These are phyloP conservation scores for Apiospora arundinis DNA, from an alignment of 2,329 filamentous ascomycete genomes.

Conservation along the genomic window DNA sequence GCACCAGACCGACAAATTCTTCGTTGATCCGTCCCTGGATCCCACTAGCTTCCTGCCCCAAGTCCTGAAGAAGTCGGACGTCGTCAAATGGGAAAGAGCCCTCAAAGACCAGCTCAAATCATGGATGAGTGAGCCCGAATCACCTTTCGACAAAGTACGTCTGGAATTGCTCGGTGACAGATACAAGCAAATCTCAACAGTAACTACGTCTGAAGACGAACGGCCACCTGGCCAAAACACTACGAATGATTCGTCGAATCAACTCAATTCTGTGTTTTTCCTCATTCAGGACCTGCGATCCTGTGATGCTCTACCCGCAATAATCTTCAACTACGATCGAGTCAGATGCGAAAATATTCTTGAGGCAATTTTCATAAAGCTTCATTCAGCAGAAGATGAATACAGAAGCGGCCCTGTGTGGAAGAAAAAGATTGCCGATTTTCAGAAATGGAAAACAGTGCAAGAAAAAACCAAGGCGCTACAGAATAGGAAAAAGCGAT, in stretches of 20 bases:
- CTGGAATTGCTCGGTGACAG: background rate
- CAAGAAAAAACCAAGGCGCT: slow-evolving; percentile 47
- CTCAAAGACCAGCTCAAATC: slow-evolving; percentile 63
- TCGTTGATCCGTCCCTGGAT: slow-evolving; percentile 55
- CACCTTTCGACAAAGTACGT: slow-evolving; percentile 49
- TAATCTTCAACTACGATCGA: slow-evolving; percentile 81
- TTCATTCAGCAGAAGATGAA: slow-evolving; percentile 58
- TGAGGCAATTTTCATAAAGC: slow-evolving; percentile 53
- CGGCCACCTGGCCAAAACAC: slow-evolving; percentile 2
- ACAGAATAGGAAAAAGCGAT: slow-evolving; percentile 46
- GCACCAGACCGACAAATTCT: slow-evolving; percentile 57
- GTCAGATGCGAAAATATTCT: slow-evolving; percentile 67
- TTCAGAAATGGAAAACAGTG: slow-evolving; percentile 60
- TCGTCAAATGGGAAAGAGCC: slow-evolving; percentile 67
- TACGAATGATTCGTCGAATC: slow-evolving; percentile 21
- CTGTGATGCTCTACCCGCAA: slow-evolving; percentile 71
- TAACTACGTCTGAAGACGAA: slow-evolving; percentile 51
- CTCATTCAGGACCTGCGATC: slow-evolving; percentile 66
- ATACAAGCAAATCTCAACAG: slow-evolving; percentile 38
- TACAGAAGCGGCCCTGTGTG: slow-evolving; percentile 67
- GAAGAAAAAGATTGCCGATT: slow-evolving; percentile 64
- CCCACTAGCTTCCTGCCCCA: slow-evolving; percentile 56
- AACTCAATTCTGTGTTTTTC: slow-evolving; percentile 56
- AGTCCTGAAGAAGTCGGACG: slow-evolving; percentile 68
- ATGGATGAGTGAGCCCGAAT: slow-evolving; percentile 64